phyloP scores from a whole-genome alignment of 805 yeast genomes.

The Metschnikowia anglica region DNA sequence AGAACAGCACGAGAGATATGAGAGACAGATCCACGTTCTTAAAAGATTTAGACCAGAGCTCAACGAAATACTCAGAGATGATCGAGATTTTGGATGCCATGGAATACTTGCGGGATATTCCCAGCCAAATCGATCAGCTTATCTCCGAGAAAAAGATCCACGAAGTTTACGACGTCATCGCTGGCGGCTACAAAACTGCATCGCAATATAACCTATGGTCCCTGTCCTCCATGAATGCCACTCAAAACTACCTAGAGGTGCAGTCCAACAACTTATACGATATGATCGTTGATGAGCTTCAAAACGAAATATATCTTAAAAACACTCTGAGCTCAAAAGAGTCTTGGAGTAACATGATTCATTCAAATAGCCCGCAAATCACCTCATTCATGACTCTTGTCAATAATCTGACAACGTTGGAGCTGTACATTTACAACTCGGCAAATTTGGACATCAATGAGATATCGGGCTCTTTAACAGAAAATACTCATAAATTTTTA shows the following conservation, averaged over 20 bases:
- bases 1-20: constrained; percentile 49
- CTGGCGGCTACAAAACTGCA: constrained; percentile 43
- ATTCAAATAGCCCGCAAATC: constrained; percentile 35
- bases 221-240: constrained; percentile 51
- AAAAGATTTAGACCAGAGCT: constrained; percentile 62
- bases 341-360: constrained; percentile 20
- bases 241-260: constrained; percentile 50
- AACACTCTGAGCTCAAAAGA: constrained; percentile 13
- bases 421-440: constrained; percentile 53
- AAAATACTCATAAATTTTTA: constrained; percentile 31
- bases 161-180: constrained; percentile 58
- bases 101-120: constrained; percentile 55
- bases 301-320: constrained; percentile 64
- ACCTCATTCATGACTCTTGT: constrained; percentile 36
- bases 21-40: constrained; percentile 55
- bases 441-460: constrained; percentile 57
- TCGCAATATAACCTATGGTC: constrained; percentile 56
- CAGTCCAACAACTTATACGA: constrained; percentile 66
- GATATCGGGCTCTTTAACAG: constrained; percentile 41
- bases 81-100: constrained; percentile 69
- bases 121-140: constrained; percentile 61
- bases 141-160: constrained; percentile 71
- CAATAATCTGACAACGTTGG: constrained; percentile 43
- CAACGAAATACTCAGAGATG: constrained; percentile 63
- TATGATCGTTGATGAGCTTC: constrained; percentile 73